Evolutionary conservation across 805 yeast genomes (phyloP).

Genomic region (Scheffersomyces stipitis): DNA sequence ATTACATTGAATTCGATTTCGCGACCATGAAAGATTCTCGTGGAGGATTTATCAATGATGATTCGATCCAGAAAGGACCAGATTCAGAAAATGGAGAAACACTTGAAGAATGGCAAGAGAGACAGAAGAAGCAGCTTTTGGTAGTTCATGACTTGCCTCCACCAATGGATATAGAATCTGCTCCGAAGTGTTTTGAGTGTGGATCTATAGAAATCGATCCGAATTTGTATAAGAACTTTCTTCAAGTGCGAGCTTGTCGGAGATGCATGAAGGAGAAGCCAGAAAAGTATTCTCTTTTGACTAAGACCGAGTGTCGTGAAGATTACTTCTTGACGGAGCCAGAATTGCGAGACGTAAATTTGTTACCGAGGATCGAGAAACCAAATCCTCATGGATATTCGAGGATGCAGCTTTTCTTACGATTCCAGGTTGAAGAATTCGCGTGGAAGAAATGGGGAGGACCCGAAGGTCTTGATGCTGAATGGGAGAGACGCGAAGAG

Average conservation of each 20-base stretch:
- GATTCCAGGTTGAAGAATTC: conserved; percentile 91
- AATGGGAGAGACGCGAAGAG: conserved; percentile 83
- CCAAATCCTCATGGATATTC: conserved; percentile 94
- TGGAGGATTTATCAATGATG: conserved; percentile 73
- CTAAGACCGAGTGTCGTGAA: conserved; percentile 93
- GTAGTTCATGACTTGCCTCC: conserved; percentile 59
- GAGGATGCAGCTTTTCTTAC: conserved; percentile 86
- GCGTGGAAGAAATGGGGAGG: conserved; percentile 96
- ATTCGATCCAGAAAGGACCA: conserved; percentile 46
- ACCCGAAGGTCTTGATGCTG: conserved; percentile 83
- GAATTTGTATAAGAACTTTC: conserved; percentile 65
- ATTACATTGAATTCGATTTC: conserved; percentile 82
- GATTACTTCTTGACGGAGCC: conserved; percentile 94
- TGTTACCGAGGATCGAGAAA: conserved; percentile 78
- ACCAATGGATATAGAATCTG: conserved; percentile 66
- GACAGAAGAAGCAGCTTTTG: conserved; percentile 37
- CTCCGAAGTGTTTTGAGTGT: conserved; percentile 86
- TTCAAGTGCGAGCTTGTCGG: conserved; percentile 70
- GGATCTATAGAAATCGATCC: conserved; percentile 77
- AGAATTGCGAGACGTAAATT: conserved; percentile 68
- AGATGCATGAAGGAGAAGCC: conserved; percentile 71
- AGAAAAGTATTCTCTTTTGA: conserved; percentile 84
- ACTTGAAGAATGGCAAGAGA: conserved; percentile 49
- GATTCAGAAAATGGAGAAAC: conserved; percentile 39
- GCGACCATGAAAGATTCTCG: conserved; percentile 84